Conservation (phyloP, 805 yeast genomes). For the Metschnikowia cerradonensis region DNA sequence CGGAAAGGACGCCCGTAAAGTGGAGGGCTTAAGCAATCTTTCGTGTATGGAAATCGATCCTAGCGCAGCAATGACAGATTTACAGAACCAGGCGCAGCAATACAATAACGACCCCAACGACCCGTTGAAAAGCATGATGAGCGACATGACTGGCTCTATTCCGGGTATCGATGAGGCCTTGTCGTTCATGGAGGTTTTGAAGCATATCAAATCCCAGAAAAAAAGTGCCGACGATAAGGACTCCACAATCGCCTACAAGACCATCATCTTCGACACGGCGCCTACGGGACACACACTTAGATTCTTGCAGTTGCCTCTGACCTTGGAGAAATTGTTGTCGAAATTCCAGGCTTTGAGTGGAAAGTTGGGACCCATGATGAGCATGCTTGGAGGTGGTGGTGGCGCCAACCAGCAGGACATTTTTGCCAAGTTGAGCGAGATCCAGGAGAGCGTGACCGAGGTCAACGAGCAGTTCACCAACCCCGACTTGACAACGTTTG, state of each 20-base stretch:
- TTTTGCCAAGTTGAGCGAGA: constrained; percentile 71
- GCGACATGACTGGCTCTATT: constrained; percentile 87
- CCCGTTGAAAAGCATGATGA: constrained; percentile 71
- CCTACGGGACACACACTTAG: constrained; percentile 98
- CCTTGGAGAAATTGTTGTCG: constrained; percentile 79
- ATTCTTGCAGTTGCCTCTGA: constrained; percentile 90
- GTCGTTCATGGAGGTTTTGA: constrained; percentile 96
- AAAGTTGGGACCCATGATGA: constrained; percentile 86
- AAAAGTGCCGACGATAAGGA: constrained; percentile 24
- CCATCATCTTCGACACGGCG: constrained; percentile 97
- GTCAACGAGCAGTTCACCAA: constrained; percentile 93
- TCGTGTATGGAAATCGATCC: constrained; percentile 99
- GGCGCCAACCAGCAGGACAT: constrained; percentile 61
- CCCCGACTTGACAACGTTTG: constrained; percentile 92
- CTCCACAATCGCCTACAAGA: constrained; percentile 49
- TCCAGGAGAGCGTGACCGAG: constrained; percentile 75
- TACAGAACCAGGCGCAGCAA: constrained; percentile 57
- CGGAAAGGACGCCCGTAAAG: constrained; percentile 93
- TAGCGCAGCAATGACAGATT: constrained; percentile 85
- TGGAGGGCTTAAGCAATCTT: constrained; percentile 81
- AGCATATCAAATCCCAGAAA: constrained; percentile 83
- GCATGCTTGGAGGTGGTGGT: constrained; percentile 63
- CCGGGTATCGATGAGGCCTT: constrained; percentile 99
- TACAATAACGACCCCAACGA: constrained; percentile 54
- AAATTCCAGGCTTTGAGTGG: constrained; percentile 85